Percentiles rank a stretch among this genome's conserved stretches.
phyloP scores from a whole-genome alignment of 495 filamentous ascomycete genomes.

The Lasiosphaeris hirsuta region DNA sequence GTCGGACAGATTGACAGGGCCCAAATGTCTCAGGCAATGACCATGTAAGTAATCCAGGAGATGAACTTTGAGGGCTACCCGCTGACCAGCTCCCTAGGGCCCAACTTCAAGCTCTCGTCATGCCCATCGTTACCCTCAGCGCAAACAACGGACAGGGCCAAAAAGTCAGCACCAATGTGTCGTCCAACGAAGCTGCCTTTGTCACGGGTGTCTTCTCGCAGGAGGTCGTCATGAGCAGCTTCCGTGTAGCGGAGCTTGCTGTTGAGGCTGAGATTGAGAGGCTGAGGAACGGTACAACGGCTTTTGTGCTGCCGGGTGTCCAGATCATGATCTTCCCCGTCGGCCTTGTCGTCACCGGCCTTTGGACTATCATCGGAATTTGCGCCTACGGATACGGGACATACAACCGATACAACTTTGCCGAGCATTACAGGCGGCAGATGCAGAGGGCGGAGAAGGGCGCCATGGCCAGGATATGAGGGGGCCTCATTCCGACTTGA shows the following conservation, averaged over 20 bases:
- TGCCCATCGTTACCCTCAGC: slow-evolving; percentile 59
- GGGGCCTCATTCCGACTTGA: not conserved
- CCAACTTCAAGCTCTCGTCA: slow-evolving; percentile 56
- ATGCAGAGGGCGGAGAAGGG: slow-evolving; percentile 42
- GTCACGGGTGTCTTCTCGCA: slow-evolving; percentile 64
- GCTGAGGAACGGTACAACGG: slow-evolving; percentile 39
- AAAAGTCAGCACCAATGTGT: slow-evolving; percentile 56
- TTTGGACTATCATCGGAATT: slow-evolving; percentile 57
- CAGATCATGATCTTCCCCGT: slow-evolving; percentile 65
- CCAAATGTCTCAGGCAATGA: slow-evolving; percentile 35
- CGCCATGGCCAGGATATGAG: slow-evolving; percentile 33
- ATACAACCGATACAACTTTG: slow-evolving; percentile 58
- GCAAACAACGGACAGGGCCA: slow-evolving; percentile 43
- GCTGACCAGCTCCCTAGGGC: slow-evolving; percentile 36
- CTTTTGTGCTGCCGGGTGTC: slow-evolving; percentile 64
- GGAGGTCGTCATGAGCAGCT: slow-evolving; percentile 41
- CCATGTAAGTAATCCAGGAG: slow-evolving; percentile 33
- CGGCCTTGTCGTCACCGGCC: slow-evolving; percentile 60
- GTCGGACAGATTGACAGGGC: slow-evolving; percentile 50
- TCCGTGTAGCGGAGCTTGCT: slow-evolving; percentile 37
- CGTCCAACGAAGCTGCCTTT: slow-evolving; percentile 63
- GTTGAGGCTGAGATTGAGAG: slow-evolving; percentile 32
- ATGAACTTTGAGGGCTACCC: not conserved
- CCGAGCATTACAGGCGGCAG: slow-evolving; percentile 57
- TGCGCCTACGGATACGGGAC: slow-evolving; percentile 60